Evolutionary conservation across 2,329 filamentous ascomycete species (phyloP), one percentile per base, ranked within the genome.

Genomic region (Colletotrichum kahawae): DNA sequence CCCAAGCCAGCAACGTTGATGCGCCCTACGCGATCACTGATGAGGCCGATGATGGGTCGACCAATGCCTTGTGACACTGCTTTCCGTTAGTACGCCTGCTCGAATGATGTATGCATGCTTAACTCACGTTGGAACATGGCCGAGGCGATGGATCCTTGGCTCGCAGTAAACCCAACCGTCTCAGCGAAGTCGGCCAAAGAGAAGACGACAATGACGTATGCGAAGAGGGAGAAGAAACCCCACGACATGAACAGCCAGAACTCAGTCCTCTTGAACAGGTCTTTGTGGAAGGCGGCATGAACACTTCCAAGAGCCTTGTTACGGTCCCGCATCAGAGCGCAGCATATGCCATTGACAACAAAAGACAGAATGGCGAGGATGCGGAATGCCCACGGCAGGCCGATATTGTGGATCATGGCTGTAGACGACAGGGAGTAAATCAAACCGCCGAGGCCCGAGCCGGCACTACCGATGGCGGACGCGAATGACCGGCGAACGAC

Each of bases 151-250:
- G 92, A 92, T 8, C 93, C 94, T 79, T 96, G 92, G 7, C 90
- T 87, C 3, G 93, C 87, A 1, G 88, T 87, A 34, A 95, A 88
- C 2, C 94, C 94, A 57, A 95, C 90, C 6, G 88, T 89, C 71
- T 90, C 88, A 48, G 93, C 93, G 80, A 95, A 96, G 81, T 93
- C 94, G 16, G 94, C 92, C 60, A 96, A 85, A 13, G 91, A 93
- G 83, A 95, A 96, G 59, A 95, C 88, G n/a, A 95, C 87, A 6
- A 95, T 93, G 31, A 94, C 88, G 79, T 96, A 96, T 7, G 90
- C 93, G 16, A 96, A 84, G 84, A 96, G 91, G 75, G 90, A 92
- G 77, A 96, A 92, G 82, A 92, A 91, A 9, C 93, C 92, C 86
- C 92, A 97, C 4, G 84, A 87, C 48, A 95, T 82, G 14, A 95